Percentiles rank a stretch among this genome's conserved stretches.
Conservation (phyloP, 371 early-diverging fungal genomes). For the Umbelopsis sp. region DNA sequence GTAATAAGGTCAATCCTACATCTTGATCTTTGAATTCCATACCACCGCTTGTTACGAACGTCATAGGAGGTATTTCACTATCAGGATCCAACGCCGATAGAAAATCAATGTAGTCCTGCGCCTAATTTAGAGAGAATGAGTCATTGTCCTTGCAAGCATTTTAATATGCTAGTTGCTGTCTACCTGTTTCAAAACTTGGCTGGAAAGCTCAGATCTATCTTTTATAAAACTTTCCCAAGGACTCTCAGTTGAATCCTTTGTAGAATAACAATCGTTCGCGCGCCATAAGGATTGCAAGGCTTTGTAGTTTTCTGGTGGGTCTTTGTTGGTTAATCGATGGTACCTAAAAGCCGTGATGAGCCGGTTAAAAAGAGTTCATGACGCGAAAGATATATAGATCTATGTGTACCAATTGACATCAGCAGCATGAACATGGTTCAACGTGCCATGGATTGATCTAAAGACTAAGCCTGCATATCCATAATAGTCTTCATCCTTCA, state of each 20-base stretch:
- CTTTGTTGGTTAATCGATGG: neutral
- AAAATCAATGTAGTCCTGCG: neutral
- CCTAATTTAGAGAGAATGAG: neutral
- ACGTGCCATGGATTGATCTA: conserved; percentile 37
- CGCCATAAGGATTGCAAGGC: neutral
- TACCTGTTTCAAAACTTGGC: neutral
- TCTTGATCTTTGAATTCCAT: too few relatives aligned
- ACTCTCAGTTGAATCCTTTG: neutral
- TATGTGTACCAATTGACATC: conserved; percentile 25
- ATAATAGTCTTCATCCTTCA: conserved; percentile 22
- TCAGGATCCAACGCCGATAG: neutral
- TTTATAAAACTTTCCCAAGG: conserved; percentile 1
- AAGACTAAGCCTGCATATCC: conserved; percentile 31
- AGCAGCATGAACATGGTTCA: conserved; percentile 27
- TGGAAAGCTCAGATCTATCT: neutral
- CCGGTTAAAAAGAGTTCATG: neutral
- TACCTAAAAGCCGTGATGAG: neutral
- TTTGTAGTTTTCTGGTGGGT: neutral
- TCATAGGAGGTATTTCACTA: too few relatives aligned
- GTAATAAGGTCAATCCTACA: too few relatives aligned
- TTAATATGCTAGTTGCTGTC: neutral
- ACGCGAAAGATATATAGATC: neutral
- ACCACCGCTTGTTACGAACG: too few relatives aligned
- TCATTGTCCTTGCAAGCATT: neutral
- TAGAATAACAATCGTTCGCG: neutral